Conservation (phyloP, 2,329 filamentous ascomycete species). For the Herpotrichia juniperi region DNA sequence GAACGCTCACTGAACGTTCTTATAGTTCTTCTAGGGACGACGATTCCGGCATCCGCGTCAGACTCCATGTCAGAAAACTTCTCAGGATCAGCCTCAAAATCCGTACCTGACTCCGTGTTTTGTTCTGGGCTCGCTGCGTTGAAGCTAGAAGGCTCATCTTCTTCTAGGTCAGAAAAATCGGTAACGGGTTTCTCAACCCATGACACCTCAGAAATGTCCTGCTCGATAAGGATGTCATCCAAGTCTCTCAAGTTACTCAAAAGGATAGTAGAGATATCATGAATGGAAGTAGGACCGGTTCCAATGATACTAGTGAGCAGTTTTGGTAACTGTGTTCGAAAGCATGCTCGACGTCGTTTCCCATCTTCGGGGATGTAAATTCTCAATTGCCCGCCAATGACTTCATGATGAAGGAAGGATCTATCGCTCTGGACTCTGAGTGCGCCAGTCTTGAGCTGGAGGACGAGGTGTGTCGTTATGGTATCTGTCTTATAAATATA, state of each 20-base stretch:
- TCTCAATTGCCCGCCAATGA: constrained; percentile 9
- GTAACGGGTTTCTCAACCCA: constrained; percentile 24
- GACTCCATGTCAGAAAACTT: too few species aligned
- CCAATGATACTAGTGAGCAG: constrained; percentile 15
- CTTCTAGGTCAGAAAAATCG: background rate
- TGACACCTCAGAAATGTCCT: constrained; percentile 20
- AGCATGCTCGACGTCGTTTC: constrained; percentile 16
- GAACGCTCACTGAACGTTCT: too few species aligned
- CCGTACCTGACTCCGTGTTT: too few species aligned
- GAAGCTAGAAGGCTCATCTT: too few species aligned
- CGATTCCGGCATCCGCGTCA: too few species aligned
- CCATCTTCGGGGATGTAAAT: constrained; percentile 21
- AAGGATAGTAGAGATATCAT: constrained; percentile 20
- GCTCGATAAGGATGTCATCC: constrained; percentile 18
- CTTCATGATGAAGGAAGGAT: constrained; percentile 18
- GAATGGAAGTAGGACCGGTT: constrained; percentile 3
- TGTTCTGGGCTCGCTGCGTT: too few species aligned
- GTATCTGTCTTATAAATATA: constrained; percentile 12
- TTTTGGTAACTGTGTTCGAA: constrained; percentile 22
- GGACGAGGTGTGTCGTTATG: constrained; percentile 18
- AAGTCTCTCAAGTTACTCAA: constrained; percentile 4
- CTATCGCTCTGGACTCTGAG: constrained; percentile 19
- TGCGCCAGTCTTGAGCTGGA: constrained; percentile 1
- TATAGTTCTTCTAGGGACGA: too few species aligned
- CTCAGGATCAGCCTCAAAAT: too few species aligned